A percentile compares a stretch with the other conserved stretches of the same genome.
Conservation (phyloP, 176 grass and related monocot genomes). For the Eremochloa ophiuroides region DNA sequence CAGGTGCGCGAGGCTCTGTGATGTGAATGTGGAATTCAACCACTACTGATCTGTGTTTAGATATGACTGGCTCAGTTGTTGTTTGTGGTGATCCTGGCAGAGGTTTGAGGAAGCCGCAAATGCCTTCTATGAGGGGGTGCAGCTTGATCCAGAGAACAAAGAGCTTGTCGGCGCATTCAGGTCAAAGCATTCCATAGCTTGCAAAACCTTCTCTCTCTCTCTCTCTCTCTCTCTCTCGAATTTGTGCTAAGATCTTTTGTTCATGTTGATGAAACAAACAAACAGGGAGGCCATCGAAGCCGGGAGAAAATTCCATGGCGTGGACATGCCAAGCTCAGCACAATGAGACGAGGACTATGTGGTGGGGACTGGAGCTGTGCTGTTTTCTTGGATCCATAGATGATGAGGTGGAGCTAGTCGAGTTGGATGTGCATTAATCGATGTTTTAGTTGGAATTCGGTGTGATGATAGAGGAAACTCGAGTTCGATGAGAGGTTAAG, state of each 20-base stretch:
- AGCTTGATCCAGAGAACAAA: conserved; percentile 75
- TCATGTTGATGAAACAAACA: not conserved
- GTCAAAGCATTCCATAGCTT: conserved; percentile 16
- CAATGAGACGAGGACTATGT: not conserved
- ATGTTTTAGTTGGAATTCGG: not conserved
- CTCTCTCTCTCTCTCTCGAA: too few relatives aligned
- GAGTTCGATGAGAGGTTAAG: not conserved
- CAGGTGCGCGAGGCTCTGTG: conserved; percentile 36
- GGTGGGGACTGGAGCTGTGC: not conserved
- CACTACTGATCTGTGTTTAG: not conserved
- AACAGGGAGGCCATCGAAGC: conserved; percentile 79
- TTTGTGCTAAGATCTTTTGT: not conserved
- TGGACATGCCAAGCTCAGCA: conserved; percentile 28
- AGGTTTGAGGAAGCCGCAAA: conserved; percentile 81
- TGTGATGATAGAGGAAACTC: not conserved
- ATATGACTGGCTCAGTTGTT: not conserved
- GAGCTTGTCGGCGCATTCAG: conserved; percentile 88
- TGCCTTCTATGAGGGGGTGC: conserved; percentile 82
- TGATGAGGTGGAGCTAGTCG: not conserved
- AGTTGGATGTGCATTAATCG: not conserved
- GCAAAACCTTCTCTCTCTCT: too few relatives aligned
- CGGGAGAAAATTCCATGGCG: conserved; percentile 59
- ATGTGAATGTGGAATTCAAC: not conserved
- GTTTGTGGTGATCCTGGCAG: conserved; percentile 23
- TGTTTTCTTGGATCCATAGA: not conserved